Conservation (phyloP, 108 stramenopile genomes). For the Cafeteria roenbergensis region DNA sequence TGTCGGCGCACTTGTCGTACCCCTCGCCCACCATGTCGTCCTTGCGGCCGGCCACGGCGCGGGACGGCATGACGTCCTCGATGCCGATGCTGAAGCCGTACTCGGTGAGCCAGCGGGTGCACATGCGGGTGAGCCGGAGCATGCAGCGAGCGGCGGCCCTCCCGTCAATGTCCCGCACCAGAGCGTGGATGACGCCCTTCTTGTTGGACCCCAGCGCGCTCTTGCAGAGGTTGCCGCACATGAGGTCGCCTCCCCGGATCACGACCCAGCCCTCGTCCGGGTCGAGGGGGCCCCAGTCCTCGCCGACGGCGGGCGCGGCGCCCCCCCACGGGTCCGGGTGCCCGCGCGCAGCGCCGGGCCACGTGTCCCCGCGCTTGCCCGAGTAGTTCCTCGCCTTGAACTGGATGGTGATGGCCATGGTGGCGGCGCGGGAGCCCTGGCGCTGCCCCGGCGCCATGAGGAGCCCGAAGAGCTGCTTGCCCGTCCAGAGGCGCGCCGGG, state of each 20-base stretch:
- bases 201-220: conserved; percentile 89
- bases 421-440: background rate
- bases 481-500: conserved; percentile 84
- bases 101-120: conserved; percentile 71
- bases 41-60: conserved; percentile 55
- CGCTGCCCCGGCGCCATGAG: conserved; percentile 37
- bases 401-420: conserved; percentile 54
- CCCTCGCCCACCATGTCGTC: conserved; percentile 12
- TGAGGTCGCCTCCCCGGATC: conserved; percentile 72
- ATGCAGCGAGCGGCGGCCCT: conserved; percentile 60
- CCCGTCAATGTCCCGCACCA: conserved; percentile 65
- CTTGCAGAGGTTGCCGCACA: conserved; percentile 83
- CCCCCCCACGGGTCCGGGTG: too few relatives aligned
- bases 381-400: conserved; percentile 79
- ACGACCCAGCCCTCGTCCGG: conserved; percentile 84
- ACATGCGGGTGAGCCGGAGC: conserved; percentile 85
- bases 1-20: conserved; percentile 52
- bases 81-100: conserved; percentile 89
- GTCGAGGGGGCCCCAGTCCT: conserved; percentile 46
- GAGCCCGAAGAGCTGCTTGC: conserved; percentile 77
- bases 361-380: too few relatives aligned
- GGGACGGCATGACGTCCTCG: conserved; percentile 83
- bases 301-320: conserved; percentile 64
- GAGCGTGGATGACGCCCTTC: conserved; percentile 75
- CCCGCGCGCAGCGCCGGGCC: too few relatives aligned